Conservation (phyloP, 768 basidiomycete genomes). For the Tricholoma hemisulphureum region DNA sequence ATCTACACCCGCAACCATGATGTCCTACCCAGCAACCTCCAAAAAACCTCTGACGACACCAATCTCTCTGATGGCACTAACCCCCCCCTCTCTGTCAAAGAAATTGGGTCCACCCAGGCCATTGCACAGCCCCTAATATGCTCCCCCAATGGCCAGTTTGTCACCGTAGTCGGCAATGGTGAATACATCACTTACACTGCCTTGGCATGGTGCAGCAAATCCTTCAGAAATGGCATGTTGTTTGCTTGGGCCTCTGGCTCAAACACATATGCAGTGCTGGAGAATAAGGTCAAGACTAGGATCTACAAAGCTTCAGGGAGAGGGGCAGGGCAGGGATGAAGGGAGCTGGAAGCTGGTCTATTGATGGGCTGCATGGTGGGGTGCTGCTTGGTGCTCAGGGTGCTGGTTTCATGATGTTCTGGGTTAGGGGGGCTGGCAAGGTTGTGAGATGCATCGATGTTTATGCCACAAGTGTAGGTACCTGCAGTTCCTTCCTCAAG, state of each 20-base stretch:
- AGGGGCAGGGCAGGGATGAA: constrained; percentile 66
- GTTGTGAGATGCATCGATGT: constrained; percentile 93
- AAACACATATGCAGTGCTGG: constrained; percentile 94
- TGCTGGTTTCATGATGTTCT: constrained; percentile 91
- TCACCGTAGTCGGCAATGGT: constrained; percentile 80
- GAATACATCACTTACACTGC: constrained; percentile 99
- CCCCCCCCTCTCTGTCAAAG: constrained; percentile 77
- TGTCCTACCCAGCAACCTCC: constrained; percentile 85
- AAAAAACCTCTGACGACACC: constrained; percentile 40
- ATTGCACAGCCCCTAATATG: constrained; percentile 83
- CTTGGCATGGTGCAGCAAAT: constrained; percentile 97
- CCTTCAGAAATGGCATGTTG: constrained; percentile 86
- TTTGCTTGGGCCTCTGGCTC: constrained; percentile 98
- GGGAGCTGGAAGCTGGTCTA: constrained; percentile 76
- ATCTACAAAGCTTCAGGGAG: constrained; percentile 96
- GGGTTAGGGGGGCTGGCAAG: constrained; percentile 98
- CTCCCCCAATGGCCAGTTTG: constrained; percentile 95
- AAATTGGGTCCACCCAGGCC: constrained; percentile 93
- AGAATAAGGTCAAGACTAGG: constrained; percentile 78
- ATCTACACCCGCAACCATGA: constrained; percentile 92
- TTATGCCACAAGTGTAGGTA: constrained; percentile 84
- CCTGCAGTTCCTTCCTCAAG: background rate
- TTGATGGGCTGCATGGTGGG: constrained; percentile 86
- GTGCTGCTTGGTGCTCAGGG: constrained; percentile 83
- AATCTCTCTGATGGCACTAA: constrained; percentile 69